Conservation (phyloP, 1,284 basidiomycete species). For the Flammula alnicola region DNA sequence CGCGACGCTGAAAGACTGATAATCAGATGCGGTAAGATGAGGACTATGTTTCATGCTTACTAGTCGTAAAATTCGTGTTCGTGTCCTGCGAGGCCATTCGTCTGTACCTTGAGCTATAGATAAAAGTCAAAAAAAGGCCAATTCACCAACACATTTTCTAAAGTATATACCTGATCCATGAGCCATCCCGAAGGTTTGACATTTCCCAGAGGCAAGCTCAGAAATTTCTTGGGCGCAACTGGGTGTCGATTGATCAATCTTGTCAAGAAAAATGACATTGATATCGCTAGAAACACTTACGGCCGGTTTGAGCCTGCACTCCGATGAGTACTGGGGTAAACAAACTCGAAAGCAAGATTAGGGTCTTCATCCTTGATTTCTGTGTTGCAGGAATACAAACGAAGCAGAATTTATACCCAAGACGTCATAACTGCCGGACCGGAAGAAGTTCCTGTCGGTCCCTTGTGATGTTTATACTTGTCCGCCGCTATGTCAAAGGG, state of each 20-base stretch:
- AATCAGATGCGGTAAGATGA: too few species aligned
- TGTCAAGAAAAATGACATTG: not conserved
- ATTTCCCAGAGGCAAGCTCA: conserved; percentile 51
- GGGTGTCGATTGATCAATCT: not conserved
- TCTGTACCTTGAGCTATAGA: conserved; percentile 52
- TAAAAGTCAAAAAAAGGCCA: conserved; percentile 6
- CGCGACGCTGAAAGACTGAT: conserved; percentile 40
- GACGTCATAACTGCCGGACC: conserved; percentile 12
- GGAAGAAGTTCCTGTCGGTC: conserved; percentile 12
- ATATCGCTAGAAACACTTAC: conserved; percentile 18
- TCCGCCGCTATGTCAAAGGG: conserved; percentile 5
- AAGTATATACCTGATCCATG: conserved; percentile 47
- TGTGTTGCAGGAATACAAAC: too few species aligned
- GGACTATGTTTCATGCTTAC: too few species aligned
- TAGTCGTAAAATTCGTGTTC: conserved; percentile 62
- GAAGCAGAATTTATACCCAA: conserved; percentile 14
- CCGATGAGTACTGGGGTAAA: conserved; percentile 1
- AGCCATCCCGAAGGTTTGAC: conserved; percentile 58
- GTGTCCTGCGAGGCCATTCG: conserved; percentile 57
- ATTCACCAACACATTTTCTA: not conserved
- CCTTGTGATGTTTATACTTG: conserved; percentile 6
- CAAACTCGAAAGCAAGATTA: conserved; percentile 1
- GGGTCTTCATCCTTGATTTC: conserved; percentile 7
- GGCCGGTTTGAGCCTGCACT: conserved; percentile 23
- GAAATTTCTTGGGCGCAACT: conserved; percentile 58